phyloP scores from a whole-genome alignment of 1,284 basidiomycete genomes.

The Cryptococcus amylolentus region DNA sequence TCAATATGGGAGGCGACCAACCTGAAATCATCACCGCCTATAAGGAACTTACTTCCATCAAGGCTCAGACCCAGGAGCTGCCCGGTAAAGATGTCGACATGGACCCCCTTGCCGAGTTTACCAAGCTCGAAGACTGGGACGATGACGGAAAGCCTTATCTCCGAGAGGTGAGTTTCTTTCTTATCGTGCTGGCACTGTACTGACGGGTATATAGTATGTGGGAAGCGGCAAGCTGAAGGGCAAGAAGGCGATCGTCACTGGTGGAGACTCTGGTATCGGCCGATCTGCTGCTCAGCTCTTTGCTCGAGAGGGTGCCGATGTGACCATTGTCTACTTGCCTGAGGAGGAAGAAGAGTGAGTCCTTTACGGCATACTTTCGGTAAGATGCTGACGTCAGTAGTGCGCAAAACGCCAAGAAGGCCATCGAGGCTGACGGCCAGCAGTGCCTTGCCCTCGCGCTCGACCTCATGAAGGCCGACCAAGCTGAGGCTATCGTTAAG shows the following conservation, averaged over 20 bases:
- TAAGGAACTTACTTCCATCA: constrained; percentile 27
- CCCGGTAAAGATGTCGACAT: constrained; percentile 56
- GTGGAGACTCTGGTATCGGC: constrained; percentile 60
- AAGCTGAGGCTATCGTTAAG: constrained; percentile 53
- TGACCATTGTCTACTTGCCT: constrained; percentile 64
- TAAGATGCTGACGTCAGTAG: constrained; percentile 11
- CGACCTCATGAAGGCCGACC: constrained; percentile 55
- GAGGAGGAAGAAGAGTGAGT: constrained; percentile 59
- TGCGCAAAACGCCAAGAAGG: constrained; percentile 53
- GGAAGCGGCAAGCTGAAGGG: constrained; percentile 45
- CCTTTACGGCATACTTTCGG: not conserved
- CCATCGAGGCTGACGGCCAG: constrained; percentile 53
- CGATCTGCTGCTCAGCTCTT: constrained; percentile 60
- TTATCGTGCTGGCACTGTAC: not conserved
- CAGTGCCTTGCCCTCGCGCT: constrained; percentile 42
- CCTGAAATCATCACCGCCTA: constrained; percentile 39
- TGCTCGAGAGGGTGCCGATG: constrained; percentile 62
- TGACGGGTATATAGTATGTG: constrained; percentile 19
- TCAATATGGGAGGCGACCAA: constrained; percentile 28
- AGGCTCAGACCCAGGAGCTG: constrained; percentile 51
- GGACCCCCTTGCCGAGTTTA: constrained; percentile 56
- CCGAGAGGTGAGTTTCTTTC: constrained; percentile 47
- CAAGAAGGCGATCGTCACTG: constrained; percentile 61
- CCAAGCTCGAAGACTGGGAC: constrained; percentile 58
- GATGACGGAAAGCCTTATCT: constrained; percentile 59